A percentile compares a stretch with the other conserved stretches of the same genome.
Evolutionary conservation across 345 rosid genomes (phyloP).

Genomic region (Gossypium mustelinum): DNA sequence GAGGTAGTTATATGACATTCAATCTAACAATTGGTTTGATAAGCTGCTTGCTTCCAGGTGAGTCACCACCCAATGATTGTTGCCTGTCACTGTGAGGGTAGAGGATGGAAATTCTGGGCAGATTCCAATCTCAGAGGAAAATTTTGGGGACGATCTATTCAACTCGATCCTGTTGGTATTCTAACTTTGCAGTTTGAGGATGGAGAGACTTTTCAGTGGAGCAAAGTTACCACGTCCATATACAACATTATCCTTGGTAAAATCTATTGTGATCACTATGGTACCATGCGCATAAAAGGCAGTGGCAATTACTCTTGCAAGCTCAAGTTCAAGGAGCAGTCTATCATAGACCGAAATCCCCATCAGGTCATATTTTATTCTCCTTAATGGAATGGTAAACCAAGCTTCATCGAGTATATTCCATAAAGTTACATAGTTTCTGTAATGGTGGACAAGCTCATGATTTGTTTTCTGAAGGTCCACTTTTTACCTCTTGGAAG

Average conservation of each 20-base stretch:
- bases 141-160: constrained; percentile 97
- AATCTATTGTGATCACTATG: constrained; percentile 94
- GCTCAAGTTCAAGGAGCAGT: constrained; percentile 98
- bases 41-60: constrained; percentile 52
- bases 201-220: constrained; percentile 90
- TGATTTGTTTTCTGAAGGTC: neutral
- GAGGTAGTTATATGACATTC: constrained; percentile 10
- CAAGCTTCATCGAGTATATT: neutral
- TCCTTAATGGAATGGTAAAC: neutral
- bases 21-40: constrained; percentile 16
- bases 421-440: neutral
- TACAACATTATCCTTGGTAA: constrained; percentile 96
- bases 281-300: constrained; percentile 93
- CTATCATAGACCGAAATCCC: constrained; percentile 94
- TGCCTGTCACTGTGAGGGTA: constrained; percentile 98
- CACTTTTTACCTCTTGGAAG: neutral
- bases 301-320: constrained; percentile 80
- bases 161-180: constrained; percentile 95
- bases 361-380: constrained; percentile 62
- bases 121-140: constrained; percentile 97
- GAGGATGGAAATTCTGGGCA: constrained; percentile 99
- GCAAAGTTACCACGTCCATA: constrained; percentile 97
- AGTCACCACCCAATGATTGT: constrained; percentile 98
- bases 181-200: constrained; percentile 85
- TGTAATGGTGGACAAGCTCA: neutral